Percentiles rank a stretch among this genome's conserved stretches.
Evolutionary conservation across 2,329 filamentous ascomycete genomes (phyloP).

Genomic region (Colletotrichum sp.): DNA sequence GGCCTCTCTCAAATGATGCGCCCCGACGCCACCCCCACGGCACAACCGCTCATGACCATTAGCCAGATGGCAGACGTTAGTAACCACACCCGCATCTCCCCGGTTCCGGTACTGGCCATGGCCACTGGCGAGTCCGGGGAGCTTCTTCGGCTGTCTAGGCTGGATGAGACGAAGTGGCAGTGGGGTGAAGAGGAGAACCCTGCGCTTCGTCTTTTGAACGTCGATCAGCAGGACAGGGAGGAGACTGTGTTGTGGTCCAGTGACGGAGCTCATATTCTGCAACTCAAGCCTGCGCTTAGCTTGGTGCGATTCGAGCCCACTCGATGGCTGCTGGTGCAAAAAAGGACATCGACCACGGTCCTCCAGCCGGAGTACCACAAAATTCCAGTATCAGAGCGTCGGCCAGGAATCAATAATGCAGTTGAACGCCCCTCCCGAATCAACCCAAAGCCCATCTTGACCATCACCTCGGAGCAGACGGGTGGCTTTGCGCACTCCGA

Average conservation of each 20-base stretch:
- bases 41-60: constrained; percentile 51
- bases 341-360: constrained; percentile 53
- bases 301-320: constrained; percentile 37
- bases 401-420: constrained; percentile 11
- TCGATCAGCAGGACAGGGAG: constrained; percentile 46
- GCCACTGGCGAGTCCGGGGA: constrained; percentile 63
- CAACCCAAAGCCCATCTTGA: constrained; percentile 57
- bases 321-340: constrained; percentile 60
- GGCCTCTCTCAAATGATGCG: constrained; percentile 35
- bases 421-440: constrained; percentile 52
- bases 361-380: constrained; percentile 54
- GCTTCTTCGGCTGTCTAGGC: constrained; percentile 57
- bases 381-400: constrained; percentile 32
- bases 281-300: constrained; percentile 53
- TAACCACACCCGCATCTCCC: constrained; percentile 24
- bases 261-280: constrained; percentile 52
- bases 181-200: constrained; percentile 54
- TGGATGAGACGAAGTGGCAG: constrained; percentile 56
- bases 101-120: constrained; percentile 46
- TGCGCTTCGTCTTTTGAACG: constrained; percentile 49
- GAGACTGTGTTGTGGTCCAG: constrained; percentile 59
- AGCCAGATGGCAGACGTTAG: constrained; percentile 56
- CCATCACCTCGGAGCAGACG: constrained; percentile 55
- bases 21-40: constrained; percentile 25
- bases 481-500: constrained; percentile 64